Conservation (phyloP, 2,329 filamentous ascomycete genomes). For the Pezicula rhizophila region DNA sequence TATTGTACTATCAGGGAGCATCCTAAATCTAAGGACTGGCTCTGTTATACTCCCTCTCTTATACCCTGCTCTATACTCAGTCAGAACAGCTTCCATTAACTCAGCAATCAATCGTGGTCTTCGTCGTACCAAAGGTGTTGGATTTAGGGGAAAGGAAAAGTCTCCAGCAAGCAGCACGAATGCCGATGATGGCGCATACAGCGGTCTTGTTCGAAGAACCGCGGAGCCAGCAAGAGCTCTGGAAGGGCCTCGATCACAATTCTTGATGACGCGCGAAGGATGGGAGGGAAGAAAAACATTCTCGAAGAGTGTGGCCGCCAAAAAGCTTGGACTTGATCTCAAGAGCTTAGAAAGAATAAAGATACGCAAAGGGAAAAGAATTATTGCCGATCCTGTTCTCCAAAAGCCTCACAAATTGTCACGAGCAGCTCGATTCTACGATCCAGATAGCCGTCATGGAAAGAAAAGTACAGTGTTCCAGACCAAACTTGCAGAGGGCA, state of each 20-base stretch:
- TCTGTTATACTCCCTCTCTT: slow-evolving; percentile 3
- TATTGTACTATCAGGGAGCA: slow-evolving; percentile 10
- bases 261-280: slow-evolving; percentile 22
- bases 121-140: slow-evolving; percentile 39
- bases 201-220: slow-evolving; percentile 11
- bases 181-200: slow-evolving; percentile 14
- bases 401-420: slow-evolving; percentile 35
- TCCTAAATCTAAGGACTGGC: slow-evolving; percentile 5
- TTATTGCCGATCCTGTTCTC: slow-evolving; percentile 35
- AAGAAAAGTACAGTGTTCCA: slow-evolving; percentile 49
- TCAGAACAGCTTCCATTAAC: slow-evolving; percentile 49
- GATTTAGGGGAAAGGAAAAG: slow-evolving; percentile 19
- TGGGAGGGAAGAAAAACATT: slow-evolving; percentile 16
- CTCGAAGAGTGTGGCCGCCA: neutral
- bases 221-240: slow-evolving; percentile 9
- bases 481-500: slow-evolving; percentile 20
- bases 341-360: slow-evolving; percentile 24
- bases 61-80: slow-evolving; percentile 1
- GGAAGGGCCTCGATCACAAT: neutral
- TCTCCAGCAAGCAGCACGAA: slow-evolving; percentile 7
- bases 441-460: slow-evolving; percentile 43
- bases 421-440: slow-evolving; percentile 45
- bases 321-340: slow-evolving; percentile 1
- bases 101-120: slow-evolving; percentile 67
- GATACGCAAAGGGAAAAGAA: slow-evolving; percentile 44